Percentiles rank a stretch among this genome's conserved stretches.
Conservation (phyloP, 768 basidiomycete species). For the Russula foetens region DNA sequence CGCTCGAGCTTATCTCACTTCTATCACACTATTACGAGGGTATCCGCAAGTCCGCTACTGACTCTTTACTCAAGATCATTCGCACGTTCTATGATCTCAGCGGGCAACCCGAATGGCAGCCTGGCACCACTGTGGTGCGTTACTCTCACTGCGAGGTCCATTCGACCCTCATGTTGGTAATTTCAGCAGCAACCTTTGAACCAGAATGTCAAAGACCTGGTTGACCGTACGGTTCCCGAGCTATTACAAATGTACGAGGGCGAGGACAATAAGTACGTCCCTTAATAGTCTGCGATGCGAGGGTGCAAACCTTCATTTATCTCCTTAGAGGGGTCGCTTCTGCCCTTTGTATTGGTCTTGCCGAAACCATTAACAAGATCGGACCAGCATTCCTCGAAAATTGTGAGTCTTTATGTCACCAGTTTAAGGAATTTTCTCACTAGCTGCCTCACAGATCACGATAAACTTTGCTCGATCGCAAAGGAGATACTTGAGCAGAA, state of each 20-base stretch:
- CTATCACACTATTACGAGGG: conserved; percentile 95
- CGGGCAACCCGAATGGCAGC: conserved; percentile 72
- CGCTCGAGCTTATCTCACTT: conserved; percentile 69
- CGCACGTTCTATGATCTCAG: conserved; percentile 88
- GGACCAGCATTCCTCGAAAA: conserved; percentile 80
- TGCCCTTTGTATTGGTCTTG: conserved; percentile 77
- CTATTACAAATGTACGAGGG: conserved; percentile 85
- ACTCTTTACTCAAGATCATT: conserved; percentile 81
- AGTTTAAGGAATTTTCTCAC: conserved; percentile 9
- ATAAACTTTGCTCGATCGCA: conserved; percentile 72
- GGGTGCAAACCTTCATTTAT: conserved; percentile 7
- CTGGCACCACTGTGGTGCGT: conserved; percentile 61
- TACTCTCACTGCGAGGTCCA: neutral
- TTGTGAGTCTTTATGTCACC: conserved; percentile 38
- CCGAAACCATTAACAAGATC: conserved; percentile 86
- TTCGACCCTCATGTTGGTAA: neutral
- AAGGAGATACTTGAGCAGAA: conserved; percentile 87
- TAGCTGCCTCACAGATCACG: conserved; percentile 42
- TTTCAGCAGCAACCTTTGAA: conserved; percentile 38
- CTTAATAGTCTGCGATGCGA: conserved; percentile 5
- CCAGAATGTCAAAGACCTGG: conserved; percentile 67
- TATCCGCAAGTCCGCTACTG: conserved; percentile 87
- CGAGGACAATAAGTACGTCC: conserved; percentile 93
- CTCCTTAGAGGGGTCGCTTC: conserved; percentile 72
- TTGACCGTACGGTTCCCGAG: conserved; percentile 61